Evolutionary conservation across 2,329 filamentous ascomycete genomes (phyloP).

Genomic region (Trichoderma endophyticum): DNA sequence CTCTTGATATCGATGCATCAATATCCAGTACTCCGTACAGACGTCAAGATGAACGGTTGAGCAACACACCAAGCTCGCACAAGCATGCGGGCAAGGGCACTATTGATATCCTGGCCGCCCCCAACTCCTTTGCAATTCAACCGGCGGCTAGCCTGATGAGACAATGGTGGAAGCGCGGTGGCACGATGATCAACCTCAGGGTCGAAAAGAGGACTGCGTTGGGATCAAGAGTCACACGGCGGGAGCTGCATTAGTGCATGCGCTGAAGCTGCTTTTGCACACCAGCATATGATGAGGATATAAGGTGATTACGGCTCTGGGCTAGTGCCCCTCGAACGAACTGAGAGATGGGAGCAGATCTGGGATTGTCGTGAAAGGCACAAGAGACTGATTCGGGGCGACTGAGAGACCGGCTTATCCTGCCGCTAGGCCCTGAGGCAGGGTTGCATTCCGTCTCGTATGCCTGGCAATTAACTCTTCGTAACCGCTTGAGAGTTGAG

Average conservation of each 20-base stretch:
- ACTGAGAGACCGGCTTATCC: neutral
- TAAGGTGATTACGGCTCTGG: neutral
- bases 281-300: constrained; percentile 8
- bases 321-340: neutral
- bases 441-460: neutral
- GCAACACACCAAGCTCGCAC: neutral
- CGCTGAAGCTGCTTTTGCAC: neutral
- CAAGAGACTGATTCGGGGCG: neutral
- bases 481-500: neutral
- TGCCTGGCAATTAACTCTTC: neutral
- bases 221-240: constrained; percentile 14
- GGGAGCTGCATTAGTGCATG: constrained; percentile 15
- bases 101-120: neutral
- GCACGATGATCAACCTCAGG: neutral
- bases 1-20: neutral
- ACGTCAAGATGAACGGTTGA: neutral
- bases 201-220: neutral
- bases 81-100: neutral
- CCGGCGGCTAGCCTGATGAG: neutral
- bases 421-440: neutral
- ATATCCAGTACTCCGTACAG: neutral
- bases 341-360: neutral
- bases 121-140: neutral
- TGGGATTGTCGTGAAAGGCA: neutral
- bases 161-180: neutral